Percentiles rank a stretch among this genome's conserved stretches.
These are phyloP conservation scores for Schoenoplectus tabernaemontani DNA, from an alignment of 202 grass and related monocot genomes.

Conservation along the genomic window DNA sequence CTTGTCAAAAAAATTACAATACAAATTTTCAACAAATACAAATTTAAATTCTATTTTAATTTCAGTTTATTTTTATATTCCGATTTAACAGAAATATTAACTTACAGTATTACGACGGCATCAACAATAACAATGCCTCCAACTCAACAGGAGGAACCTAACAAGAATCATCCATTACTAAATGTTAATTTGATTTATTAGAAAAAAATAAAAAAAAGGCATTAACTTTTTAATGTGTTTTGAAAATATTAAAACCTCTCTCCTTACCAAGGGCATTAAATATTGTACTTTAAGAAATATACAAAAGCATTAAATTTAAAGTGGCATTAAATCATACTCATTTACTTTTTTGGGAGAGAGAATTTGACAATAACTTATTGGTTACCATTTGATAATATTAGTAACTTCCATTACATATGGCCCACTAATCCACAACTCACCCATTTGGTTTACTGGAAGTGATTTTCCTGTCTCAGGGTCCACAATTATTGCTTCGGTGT, in stretches of 20 bases:
- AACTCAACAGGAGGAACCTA: slow-evolving; percentile 84
- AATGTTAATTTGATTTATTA: not conserved
- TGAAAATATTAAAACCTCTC: not conserved
- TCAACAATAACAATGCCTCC: slow-evolving; percentile 75
- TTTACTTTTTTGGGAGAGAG: too few relatives aligned
- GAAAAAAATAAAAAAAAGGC: not conserved
- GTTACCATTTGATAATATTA: too few relatives aligned
- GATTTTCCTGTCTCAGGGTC: slow-evolving; percentile 51
- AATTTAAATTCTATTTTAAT: not conserved
- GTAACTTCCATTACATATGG: slow-evolving; percentile 96
- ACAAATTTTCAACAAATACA: not conserved
- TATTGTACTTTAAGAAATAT: not conserved
- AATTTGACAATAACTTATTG: too few relatives aligned
- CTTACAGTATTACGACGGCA: slow-evolving; percentile 73
- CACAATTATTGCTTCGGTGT: slow-evolving; percentile 79
- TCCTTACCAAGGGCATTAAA: not conserved
- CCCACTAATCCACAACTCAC: slow-evolving; percentile 77
- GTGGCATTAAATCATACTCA: too few relatives aligned
- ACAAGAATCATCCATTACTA: slow-evolving; percentile 7
- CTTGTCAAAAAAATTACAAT: slow-evolving; percentile 59
- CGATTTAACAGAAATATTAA: not conserved
- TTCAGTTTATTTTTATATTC: not conserved
- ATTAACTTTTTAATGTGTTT: not conserved
- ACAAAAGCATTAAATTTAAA: not conserved
- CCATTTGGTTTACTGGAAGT: slow-evolving; percentile 60